Evolutionary conservation across 2,329 filamentous ascomycete species (phyloP).

Genomic region (Colletotrichum shisoi): DNA sequence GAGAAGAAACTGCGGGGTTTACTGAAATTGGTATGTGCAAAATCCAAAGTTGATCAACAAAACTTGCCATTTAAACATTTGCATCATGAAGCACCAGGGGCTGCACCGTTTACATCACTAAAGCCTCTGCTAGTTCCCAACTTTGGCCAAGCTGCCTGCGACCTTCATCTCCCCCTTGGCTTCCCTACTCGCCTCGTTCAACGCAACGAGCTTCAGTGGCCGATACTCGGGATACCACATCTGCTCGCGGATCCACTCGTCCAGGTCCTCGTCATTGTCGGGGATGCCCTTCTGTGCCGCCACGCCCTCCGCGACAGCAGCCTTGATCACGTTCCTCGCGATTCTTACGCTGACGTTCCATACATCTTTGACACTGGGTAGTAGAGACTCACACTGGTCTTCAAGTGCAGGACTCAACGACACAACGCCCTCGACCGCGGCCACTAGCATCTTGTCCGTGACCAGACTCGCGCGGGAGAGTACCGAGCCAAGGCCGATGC

Average conservation of each 20-base stretch:
- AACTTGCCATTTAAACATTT: background rate
- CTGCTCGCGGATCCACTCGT: constrained; percentile 77
- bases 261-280: constrained; percentile 59
- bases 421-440: constrained; percentile 77
- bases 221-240: constrained; percentile 81
- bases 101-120: background rate
- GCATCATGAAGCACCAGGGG: background rate
- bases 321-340: constrained; percentile 75
- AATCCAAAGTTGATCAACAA: too few species aligned
- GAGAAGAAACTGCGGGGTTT: too few species aligned
- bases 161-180: constrained; percentile 67
- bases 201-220: constrained; percentile 65
- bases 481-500: constrained; percentile 81
- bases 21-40: too few species aligned
- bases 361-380: constrained; percentile 80
- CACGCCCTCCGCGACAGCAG: constrained; percentile 73
- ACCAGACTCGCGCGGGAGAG: constrained; percentile 72
- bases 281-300: constrained; percentile 73
- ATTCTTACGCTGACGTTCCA: constrained; percentile 79
- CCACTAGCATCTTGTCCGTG: constrained; percentile 81
- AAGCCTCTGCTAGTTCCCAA: constrained; percentile 29
- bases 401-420: constrained; percentile 72
- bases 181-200: constrained; percentile 60
- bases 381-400: constrained; percentile 69
- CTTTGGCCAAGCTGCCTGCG: constrained; percentile 50